These are phyloP conservation scores for Amaranthus tricolor DNA, from an alignment of 179 eudicot species.

Conservation along the genomic window DNA sequence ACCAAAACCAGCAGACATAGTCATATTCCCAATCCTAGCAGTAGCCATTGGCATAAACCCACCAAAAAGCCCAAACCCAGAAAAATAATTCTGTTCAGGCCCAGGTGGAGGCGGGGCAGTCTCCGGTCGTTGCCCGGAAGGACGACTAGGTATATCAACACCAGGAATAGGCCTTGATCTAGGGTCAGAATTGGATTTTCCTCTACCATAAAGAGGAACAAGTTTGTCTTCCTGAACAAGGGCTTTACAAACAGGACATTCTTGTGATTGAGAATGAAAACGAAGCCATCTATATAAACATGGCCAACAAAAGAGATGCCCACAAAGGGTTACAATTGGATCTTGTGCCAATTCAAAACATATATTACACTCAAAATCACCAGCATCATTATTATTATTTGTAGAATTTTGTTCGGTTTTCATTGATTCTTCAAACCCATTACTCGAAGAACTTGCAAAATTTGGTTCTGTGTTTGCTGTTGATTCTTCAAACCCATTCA, in stretches of 20 bases:
- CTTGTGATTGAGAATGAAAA: conserved; percentile 56
- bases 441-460: conserved; percentile 7
- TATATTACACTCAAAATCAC: conserved; percentile 74
- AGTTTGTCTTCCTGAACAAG: conserved; percentile 59
- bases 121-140: conserved; percentile 65
- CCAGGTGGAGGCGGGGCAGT: conserved; percentile 53
- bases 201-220: conserved; percentile 82
- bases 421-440: conserved; percentile 34
- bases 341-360: conserved; percentile 81
- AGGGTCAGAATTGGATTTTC: conserved; percentile 53
- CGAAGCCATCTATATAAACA: conserved; percentile 75
- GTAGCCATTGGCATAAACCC: conserved; percentile 61
- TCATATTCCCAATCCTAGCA: conserved; percentile 50
- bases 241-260: conserved; percentile 83
- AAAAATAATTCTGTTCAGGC: conserved; percentile 33
- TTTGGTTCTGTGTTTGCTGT: conserved; percentile 6
- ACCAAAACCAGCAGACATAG: conserved; percentile 58
- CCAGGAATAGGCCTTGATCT: conserved; percentile 38
- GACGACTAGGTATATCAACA: conserved; percentile 57
- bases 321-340: conserved; percentile 77
- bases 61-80: conserved; percentile 45
- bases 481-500: conserved; percentile 36
- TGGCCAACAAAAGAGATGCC: conserved; percentile 84
- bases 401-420: conserved; percentile 21
- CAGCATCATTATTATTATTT: conserved; percentile 32